A percentile compares a stretch with the other conserved stretches of the same genome.
These are phyloP conservation scores for Grifola frondosa DNA, from an alignment of 1,284 basidiomycete genomes.

Conservation along the genomic window DNA sequence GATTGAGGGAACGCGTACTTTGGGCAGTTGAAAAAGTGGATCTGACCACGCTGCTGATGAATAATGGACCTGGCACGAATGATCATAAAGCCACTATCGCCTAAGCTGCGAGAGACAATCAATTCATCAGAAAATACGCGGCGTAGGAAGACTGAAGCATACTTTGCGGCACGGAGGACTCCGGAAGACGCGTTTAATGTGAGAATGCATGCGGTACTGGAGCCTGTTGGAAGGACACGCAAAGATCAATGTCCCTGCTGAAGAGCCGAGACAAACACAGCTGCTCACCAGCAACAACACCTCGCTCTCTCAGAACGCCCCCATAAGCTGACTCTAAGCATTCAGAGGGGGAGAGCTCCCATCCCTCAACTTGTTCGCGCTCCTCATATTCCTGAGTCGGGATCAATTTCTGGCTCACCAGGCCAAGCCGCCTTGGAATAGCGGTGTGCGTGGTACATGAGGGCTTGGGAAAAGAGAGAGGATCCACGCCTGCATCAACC, in stretches of 20 bases:
- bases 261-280: not conserved
- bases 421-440: constrained; percentile 72
- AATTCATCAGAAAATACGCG: not conserved
- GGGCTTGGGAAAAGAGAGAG: constrained; percentile 71
- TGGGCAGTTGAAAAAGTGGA: constrained; percentile 84
- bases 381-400: constrained; percentile 48
- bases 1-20: constrained; percentile 41
- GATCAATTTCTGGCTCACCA: constrained; percentile 61
- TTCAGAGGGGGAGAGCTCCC: constrained; percentile 69
- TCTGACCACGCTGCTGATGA: constrained; percentile 65
- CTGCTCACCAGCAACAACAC: constrained; percentile 68
- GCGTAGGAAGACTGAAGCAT: constrained; percentile 26
- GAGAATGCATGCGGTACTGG: constrained; percentile 83
- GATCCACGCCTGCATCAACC: constrained; percentile 79
- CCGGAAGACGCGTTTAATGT: constrained; percentile 78
- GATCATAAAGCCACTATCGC: constrained; percentile 84
- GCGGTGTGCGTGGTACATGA: constrained; percentile 72
- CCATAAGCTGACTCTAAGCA: constrained; percentile 74
- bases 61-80: constrained; percentile 69
- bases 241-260: not conserved
- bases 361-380: constrained; percentile 55
- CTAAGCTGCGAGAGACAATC: constrained; percentile 52
- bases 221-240: constrained; percentile 48
- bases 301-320: constrained; percentile 67
- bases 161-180: constrained; percentile 79